These are phyloP conservation scores for Myxozyma melibiosi DNA, from an alignment of 805 yeast species.

Conservation along the genomic window DNA sequence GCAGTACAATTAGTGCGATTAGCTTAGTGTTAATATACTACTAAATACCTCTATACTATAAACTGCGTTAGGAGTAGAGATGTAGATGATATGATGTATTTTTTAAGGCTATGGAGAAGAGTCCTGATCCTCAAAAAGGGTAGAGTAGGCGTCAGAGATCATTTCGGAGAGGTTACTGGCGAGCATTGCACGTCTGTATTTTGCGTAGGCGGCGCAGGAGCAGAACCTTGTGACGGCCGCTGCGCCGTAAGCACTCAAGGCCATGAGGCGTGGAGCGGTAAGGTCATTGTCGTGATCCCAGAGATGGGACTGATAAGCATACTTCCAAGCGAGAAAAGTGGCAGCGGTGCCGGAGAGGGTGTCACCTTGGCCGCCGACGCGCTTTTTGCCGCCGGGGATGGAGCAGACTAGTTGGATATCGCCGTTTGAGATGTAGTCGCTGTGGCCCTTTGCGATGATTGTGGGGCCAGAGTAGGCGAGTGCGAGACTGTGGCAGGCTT, in stretches of 20 bases:
- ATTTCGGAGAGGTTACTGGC: slow-evolving; percentile 76
- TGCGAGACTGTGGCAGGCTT: slow-evolving; percentile 48
- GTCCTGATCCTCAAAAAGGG: slow-evolving; percentile 42
- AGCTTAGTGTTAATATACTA: background rate
- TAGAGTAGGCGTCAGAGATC: slow-evolving; percentile 65
- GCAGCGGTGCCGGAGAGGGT: slow-evolving; percentile 85
- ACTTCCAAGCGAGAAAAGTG: slow-evolving; percentile 78
- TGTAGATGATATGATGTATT: background rate
- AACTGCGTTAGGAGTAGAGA: background rate
- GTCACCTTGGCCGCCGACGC: slow-evolving; percentile 98
- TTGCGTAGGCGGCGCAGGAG: slow-evolving; percentile 62
- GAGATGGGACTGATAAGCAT: slow-evolving; percentile 57
- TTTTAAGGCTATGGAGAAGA: background rate
- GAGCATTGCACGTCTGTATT: slow-evolving; percentile 76
- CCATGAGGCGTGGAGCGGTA: slow-evolving; percentile 40
- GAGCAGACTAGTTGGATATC: slow-evolving; percentile 49
- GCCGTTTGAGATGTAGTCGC: slow-evolving; percentile 64
- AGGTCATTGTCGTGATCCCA: slow-evolving; percentile 57
- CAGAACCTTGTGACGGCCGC: slow-evolving; percentile 67
- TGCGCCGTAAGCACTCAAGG: slow-evolving; percentile 65
- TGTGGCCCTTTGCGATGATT: slow-evolving; percentile 71
- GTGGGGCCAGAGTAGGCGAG: slow-evolving; percentile 56
- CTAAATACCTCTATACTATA: too few relatives aligned
- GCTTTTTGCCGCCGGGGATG: slow-evolving; percentile 64
- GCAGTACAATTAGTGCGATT: slow-evolving; percentile 55